phyloP scores from a whole-genome alignment of 768 basidiomycete genomes.

The Mycena galericulata region DNA sequence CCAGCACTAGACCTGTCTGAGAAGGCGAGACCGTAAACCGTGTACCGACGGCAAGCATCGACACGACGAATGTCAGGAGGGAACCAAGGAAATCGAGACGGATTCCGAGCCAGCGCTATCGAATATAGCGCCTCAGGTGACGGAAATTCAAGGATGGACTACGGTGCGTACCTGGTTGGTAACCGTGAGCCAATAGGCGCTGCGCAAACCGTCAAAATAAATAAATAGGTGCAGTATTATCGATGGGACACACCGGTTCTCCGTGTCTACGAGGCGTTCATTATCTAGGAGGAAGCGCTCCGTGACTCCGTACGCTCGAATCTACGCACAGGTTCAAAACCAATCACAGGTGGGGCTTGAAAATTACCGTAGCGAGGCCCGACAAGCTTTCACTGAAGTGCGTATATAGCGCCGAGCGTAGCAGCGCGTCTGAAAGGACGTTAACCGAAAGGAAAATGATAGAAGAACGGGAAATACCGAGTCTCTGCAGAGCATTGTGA shows the following conservation, averaged over 20 bases:
- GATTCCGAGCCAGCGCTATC: conserved; percentile 86
- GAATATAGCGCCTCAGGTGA: conserved; percentile 18
- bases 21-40: conserved; percentile 82
- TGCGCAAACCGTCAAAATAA: conserved; percentile 33
- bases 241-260: conserved; percentile 70
- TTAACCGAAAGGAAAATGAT: conserved; percentile 9
- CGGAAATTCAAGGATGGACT: neutral
- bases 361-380: conserved; percentile 73
- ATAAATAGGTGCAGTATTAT: neutral
- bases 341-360: neutral
- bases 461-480: conserved; percentile 55
- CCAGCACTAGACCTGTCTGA: conserved; percentile 81
- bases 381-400: conserved; percentile 94
- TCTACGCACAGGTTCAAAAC: conserved; percentile 41
- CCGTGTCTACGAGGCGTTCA: conserved; percentile 78
- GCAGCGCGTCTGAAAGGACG: conserved; percentile 71
- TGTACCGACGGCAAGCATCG: conserved; percentile 81
- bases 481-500: conserved; percentile 51
- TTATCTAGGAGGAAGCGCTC: conserved; percentile 84
- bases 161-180: conserved; percentile 72
- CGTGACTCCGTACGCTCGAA: conserved; percentile 87
- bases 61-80: conserved; percentile 79
- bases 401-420: conserved; percentile 88
- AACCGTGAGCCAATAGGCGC: conserved; percentile 90
- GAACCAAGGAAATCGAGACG: conserved; percentile 89